Conservation (phyloP, 106 monocot species). For the Amphibolis antarctica region DNA sequence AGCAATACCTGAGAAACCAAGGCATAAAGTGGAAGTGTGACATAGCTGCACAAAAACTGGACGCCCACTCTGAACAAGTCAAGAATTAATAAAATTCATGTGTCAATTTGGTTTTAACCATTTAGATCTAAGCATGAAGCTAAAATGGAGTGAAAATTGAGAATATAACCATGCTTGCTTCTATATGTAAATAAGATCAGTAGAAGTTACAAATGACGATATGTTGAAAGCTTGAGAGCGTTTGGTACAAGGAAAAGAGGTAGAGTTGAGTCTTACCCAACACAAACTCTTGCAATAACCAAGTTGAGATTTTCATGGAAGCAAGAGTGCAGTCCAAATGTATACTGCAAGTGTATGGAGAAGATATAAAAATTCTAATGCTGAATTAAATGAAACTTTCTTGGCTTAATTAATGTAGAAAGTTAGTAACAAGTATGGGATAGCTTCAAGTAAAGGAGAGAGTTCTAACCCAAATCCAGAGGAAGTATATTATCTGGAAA, state of each 20-base stretch:
- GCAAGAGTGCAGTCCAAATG: conserved; percentile 17
- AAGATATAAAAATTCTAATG: not conserved
- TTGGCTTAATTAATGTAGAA: too few relatives aligned
- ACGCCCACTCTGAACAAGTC: conserved; percentile 28
- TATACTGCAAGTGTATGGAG: conserved; percentile 14
- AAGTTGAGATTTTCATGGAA: conserved; percentile 12
- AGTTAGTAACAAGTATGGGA: too few relatives aligned
- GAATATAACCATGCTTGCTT: too few relatives aligned
- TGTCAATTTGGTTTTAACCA: not conserved
- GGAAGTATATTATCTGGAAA: conserved; percentile 72
- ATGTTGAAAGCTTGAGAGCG: not conserved
- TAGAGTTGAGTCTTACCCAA: conserved; percentile 13
- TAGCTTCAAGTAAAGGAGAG: not conserved
- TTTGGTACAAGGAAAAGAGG: not conserved
- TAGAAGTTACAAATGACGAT: too few relatives aligned
- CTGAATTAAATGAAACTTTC: too few relatives aligned
- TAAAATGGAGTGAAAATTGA: not conserved
- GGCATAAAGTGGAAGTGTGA: conserved; percentile 64
- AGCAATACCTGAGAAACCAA: conserved; percentile 51
- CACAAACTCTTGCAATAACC: conserved; percentile 6
- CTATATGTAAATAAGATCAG: too few relatives aligned
- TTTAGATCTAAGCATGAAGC: not conserved
- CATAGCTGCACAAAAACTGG: conserved; percentile 50
- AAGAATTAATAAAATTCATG: not conserved
- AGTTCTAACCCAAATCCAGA: conserved; percentile 83